Evolutionary conservation across 176 grass and related monocot species (phyloP), one percentile per base, ranked within the genome.

Genomic region (Alloteropsis semialata): DNA sequence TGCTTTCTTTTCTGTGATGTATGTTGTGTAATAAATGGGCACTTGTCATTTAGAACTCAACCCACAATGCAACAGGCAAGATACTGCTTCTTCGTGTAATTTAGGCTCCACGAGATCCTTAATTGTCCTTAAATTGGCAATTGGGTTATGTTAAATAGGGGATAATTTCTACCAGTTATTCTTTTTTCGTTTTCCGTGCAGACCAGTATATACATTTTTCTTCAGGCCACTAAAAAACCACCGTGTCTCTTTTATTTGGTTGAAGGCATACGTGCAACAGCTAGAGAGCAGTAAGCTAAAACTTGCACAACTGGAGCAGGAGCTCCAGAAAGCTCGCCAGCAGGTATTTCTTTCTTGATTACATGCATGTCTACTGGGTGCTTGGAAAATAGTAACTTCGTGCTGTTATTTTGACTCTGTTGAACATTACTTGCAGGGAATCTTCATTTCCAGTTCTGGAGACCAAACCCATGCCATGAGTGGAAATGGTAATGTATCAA

Each of bases 211-310:
- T 38, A 49, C 45, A 29, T 45, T 83, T 63, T 81, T 29, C 33
- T 77, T 63, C n/a, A 38, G 15, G 18, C 46, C 65, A 81, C 45
- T 80, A 5, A 62, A 25, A 86, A 28, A 14, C 50, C 38, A 57
- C 21, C 25, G 6, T 56, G 30, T 44, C 51, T 54, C 15, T 56
- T 79, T 80, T 86, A 6, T 89, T 64, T 81, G 45, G 60, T 84
- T 46, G 45, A 86, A 93, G 92, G 86, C 92, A 72, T 94, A 94
- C 86, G 92, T 94, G 53, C 92, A 94, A 77, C 92, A 94, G 77
- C 83, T 94, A 25, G 92, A 94, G 83, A 86, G 88, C 84, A 94
- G 92, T 74, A 94, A 90, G 81, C 78, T 94, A 55, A 94, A 94
- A 77, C 92, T 90, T 83, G 89, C 85, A 42, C 88, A 90, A 39